Conservation (phyloP, 768 basidiomycete genomes). For the Tylopilus rubrobrunneus region DNA sequence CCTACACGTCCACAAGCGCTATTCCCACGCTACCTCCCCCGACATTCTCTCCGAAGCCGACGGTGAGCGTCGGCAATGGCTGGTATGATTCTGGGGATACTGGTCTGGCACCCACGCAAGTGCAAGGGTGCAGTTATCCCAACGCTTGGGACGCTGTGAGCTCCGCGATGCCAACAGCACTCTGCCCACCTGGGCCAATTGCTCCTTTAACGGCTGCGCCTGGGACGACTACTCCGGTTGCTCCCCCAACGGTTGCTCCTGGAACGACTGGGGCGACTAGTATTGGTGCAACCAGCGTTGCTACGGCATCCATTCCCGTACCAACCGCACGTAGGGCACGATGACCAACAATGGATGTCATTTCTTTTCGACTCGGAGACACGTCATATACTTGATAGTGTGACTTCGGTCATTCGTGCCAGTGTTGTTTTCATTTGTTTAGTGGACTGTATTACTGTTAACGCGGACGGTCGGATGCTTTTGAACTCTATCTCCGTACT, state of each 20-base stretch:
- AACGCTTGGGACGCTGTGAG: constrained; percentile 58
- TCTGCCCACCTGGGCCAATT: constrained; percentile 31
- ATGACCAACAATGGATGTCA: neutral
- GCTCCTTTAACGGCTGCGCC: neutral
- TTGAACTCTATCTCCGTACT: neutral
- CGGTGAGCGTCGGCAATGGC: constrained; percentile 46
- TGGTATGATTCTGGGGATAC: constrained; percentile 57
- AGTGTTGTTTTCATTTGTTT: neutral
- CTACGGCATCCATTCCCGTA: neutral
- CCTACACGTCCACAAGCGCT: constrained; percentile 60
- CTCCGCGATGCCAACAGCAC: constrained; percentile 43
- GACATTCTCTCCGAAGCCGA: constrained; percentile 43
- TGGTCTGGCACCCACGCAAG: constrained; percentile 49
- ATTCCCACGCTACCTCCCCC: constrained; percentile 54
- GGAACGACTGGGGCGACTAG: neutral
- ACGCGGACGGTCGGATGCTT: neutral
- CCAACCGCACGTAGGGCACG: constrained; percentile 7
- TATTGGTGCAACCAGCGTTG: neutral
- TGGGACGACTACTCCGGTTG: neutral
- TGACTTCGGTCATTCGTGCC: neutral
- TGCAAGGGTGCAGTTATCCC: constrained; percentile 64
- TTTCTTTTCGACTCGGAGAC: neutral
- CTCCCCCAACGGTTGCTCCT: constrained; percentile 4
- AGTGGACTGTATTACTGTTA: neutral
- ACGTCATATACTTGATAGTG: neutral